Evolutionary conservation across 352 stramenopile genomes (phyloP).

Genomic region (Pythium sp.): DNA sequence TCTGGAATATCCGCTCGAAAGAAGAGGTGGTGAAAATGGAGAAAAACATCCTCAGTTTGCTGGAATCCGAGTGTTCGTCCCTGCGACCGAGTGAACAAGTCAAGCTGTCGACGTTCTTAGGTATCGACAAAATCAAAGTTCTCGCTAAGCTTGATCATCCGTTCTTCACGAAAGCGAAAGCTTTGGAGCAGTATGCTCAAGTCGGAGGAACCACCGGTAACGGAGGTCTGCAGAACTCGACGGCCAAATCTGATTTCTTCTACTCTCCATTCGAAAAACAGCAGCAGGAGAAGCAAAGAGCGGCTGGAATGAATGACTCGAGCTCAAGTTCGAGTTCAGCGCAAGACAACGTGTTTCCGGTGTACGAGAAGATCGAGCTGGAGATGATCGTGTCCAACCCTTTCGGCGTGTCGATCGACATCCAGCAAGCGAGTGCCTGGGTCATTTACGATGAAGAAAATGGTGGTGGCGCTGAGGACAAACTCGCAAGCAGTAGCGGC

Average conservation of each 20-base stretch:
- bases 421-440: conserved; percentile 65
- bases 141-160: conserved; percentile 31
- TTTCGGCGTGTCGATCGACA: conserved; percentile 51
- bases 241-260: conserved; percentile 42
- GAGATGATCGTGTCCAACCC: conserved; percentile 67
- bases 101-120: conserved; percentile 52
- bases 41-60: conserved; percentile 38
- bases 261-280: conserved; percentile 65
- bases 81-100: conserved; percentile 54
- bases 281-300: conserved; percentile 23
- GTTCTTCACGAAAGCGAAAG: conserved; percentile 33
- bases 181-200: conserved; percentile 32
- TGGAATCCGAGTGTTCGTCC: conserved; percentile 56
- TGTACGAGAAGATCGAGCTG: conserved; percentile 56
- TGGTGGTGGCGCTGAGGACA: not conserved
- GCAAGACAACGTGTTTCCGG: conserved; percentile 46
- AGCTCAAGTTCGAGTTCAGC: conserved; percentile 10
- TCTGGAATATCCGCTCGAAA: conserved; percentile 65
- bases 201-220: not conserved
- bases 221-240: not conserved
- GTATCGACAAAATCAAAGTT: conserved; percentile 48
- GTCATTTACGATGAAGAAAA: conserved; percentile 22
- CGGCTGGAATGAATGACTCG: conserved; percentile 10
- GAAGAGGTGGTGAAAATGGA: conserved; percentile 58
- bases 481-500: not conserved